Evolutionary conservation across 208 protist genomes (phyloP), one percentile per base, ranked within the genome.

Genomic region (Kentomonas sorsogonicus): DNA sequence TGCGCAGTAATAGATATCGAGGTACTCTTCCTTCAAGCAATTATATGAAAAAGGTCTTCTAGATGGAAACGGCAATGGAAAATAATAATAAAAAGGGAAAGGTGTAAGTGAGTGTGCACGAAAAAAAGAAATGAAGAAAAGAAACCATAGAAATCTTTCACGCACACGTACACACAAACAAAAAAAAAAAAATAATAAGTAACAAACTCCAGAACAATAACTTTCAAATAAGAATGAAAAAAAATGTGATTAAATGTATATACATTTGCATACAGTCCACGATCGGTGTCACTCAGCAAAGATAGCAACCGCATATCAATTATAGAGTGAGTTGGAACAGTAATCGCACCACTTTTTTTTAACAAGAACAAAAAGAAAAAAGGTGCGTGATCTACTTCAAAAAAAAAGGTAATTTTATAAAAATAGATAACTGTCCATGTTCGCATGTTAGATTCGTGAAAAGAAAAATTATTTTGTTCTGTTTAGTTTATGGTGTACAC

Each of bases 351-450:
- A 3, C 26, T 53, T 43, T 6, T 6, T 9, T 41, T 53, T 27
- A 45, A 2, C 2, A 41, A 53, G 22, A 33, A 29, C 4, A 53
- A 43, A 11, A 52, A 9, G 22, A 25, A n/a, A 6, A 50, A 45
- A 47, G n/a, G 18, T 58, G n/a, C 20, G 18, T 46, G 26, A 25
- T 50, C 40, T 18, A 53, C 34, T 36, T 46, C 30, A 38, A 11
- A 39, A 52, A 56, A 60, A 63, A 45, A 38, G 1, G 31, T 33
- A 46, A 22, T 43, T 60, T 57, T 56, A 50, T 50, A 48, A 60
- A 78, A 63, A 50, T n/a, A n/a, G n/a, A n/a, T n/a, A n/a, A n/a
- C n/a, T n/a, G n/a, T n/a, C n/a, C n/a, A n/a, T n/a, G n/a, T n/a
- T n/a, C n/a, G n/a, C n/a, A n/a, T n/a, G n/a, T n/a, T n/a, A n/a